Conservation (phyloP, 2,329 filamentous ascomycete genomes). For the Penicillium palitans region DNA sequence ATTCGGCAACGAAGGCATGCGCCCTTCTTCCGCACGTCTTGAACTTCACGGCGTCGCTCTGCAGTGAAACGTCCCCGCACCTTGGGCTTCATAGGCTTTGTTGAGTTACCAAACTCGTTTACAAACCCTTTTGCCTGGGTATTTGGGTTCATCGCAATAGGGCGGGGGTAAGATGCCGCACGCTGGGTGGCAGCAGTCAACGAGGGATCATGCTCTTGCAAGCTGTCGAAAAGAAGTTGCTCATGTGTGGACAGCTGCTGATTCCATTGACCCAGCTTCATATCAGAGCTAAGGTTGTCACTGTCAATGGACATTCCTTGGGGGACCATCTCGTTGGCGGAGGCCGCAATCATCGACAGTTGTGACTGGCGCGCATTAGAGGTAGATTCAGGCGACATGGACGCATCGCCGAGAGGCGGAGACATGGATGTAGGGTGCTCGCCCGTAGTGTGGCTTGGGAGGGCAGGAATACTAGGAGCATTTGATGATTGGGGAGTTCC, state of each 20-base stretch:
- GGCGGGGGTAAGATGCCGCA: conserved; percentile 42
- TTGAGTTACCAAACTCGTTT: conserved; percentile 42
- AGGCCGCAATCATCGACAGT: conserved; percentile 49
- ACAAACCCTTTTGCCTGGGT: conserved; percentile 43
- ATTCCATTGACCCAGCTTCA: conserved; percentile 37
- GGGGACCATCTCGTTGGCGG: conserved; percentile 48
- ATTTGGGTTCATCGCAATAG: conserved; percentile 46
- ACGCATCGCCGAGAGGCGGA: conserved; percentile 34
- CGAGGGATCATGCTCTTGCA: conserved; percentile 42
- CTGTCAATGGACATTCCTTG: conserved; percentile 40
- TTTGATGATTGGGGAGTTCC: conserved; percentile 34
- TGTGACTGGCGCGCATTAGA: conserved; percentile 44
- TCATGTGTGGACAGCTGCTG: conserved; percentile 42
- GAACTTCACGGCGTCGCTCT: conserved; percentile 58
- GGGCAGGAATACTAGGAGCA: conserved; percentile 33
- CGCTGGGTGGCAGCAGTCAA: conserved; percentile 42
- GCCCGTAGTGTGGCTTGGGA: conserved; percentile 32
- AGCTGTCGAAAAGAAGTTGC: conserved; percentile 42
- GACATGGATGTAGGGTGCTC: conserved; percentile 39
- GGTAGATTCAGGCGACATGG: conserved; percentile 38
- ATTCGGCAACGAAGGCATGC: conserved; percentile 64
- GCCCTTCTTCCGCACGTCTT: conserved; percentile 59
- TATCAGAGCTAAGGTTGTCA: conserved; percentile 31
- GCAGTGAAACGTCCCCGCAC: conserved; percentile 59
- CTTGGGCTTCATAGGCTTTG: conserved; percentile 48